These are phyloP conservation scores for Ceratocystis ficicola DNA, from an alignment of 2,329 filamentous ascomycete species.

Conservation along the genomic window DNA sequence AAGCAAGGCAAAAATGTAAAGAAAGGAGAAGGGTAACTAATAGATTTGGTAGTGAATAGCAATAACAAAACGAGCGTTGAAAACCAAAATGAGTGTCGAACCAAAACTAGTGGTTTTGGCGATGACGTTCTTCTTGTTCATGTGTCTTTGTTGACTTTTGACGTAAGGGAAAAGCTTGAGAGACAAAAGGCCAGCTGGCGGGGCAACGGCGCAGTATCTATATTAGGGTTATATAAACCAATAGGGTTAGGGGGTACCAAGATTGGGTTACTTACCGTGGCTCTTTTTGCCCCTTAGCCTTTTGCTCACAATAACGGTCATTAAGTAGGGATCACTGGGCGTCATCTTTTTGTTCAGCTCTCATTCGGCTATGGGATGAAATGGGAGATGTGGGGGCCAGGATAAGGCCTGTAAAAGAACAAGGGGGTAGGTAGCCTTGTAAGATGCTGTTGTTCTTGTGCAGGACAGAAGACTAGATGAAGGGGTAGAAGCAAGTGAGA, in stretches of 20 bases:
- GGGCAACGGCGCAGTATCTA: not conserved
- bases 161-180: not conserved
- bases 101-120: too few species aligned
- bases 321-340: not conserved
- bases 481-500: not conserved
- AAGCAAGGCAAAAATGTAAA: not conserved
- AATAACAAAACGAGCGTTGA: not conserved
- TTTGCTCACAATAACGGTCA: not conserved
- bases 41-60: not conserved
- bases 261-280: not conserved
- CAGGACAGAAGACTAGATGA: not conserved
- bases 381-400: not conserved
- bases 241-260: not conserved
- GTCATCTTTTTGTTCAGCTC: constrained; percentile 7
- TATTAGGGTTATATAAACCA: not conserved
- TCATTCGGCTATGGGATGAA: not conserved
- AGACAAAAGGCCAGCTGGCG: constrained; percentile 4
- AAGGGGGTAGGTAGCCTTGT: too few species aligned
- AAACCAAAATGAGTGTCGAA: too few species aligned
- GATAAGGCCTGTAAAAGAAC: too few species aligned
- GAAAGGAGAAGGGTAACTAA: not conserved
- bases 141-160: constrained; percentile 7
- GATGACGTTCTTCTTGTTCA: not conserved
- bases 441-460: not conserved
- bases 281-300: not conserved